phyloP scores from a whole-genome alignment of 164 flowering plant species.

The Nelumbo lutea region DNA sequence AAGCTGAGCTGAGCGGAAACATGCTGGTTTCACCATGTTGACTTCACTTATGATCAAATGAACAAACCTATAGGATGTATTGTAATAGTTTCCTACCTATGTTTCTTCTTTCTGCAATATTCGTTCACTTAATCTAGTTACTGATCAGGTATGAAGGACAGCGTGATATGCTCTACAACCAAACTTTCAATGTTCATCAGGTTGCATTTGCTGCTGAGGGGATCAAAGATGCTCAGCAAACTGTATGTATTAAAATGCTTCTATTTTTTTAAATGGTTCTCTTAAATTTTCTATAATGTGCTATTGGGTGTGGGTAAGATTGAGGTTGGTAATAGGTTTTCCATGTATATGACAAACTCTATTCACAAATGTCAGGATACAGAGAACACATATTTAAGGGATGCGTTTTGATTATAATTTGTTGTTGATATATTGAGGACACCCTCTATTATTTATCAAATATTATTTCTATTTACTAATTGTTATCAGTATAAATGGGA shows the following conservation, averaged over 20 bases:
- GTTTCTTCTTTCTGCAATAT: not conserved
- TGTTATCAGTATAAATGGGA: no score
- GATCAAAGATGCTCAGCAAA: slow-evolving; percentile 94
- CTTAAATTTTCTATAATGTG: not conserved
- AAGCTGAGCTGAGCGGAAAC: no score
- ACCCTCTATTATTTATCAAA: no score
- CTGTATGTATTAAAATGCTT: slow-evolving; percentile 45
- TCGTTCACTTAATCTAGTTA: not conserved
- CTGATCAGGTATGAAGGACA: slow-evolving; percentile 89
- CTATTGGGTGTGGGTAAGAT: not conserved
- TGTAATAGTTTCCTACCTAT: not conserved
- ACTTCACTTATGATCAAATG: no score
- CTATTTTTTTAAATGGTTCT: not conserved
- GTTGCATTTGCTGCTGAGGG: slow-evolving; percentile 95
- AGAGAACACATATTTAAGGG: no score
- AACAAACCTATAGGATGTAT: not conserved
- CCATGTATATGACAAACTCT: no score
- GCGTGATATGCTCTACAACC: slow-evolving; percentile 96
- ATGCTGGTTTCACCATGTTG: no score
- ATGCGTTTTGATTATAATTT: no score
- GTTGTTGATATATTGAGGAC: no score
- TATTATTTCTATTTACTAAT: no score
- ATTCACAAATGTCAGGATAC: no score
- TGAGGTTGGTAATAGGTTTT: no score
- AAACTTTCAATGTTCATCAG: slow-evolving; percentile 95